These are phyloP conservation scores for Talaromyces sp. DNA, from an alignment of 2,329 filamentous ascomycete species.

Conservation along the genomic window DNA sequence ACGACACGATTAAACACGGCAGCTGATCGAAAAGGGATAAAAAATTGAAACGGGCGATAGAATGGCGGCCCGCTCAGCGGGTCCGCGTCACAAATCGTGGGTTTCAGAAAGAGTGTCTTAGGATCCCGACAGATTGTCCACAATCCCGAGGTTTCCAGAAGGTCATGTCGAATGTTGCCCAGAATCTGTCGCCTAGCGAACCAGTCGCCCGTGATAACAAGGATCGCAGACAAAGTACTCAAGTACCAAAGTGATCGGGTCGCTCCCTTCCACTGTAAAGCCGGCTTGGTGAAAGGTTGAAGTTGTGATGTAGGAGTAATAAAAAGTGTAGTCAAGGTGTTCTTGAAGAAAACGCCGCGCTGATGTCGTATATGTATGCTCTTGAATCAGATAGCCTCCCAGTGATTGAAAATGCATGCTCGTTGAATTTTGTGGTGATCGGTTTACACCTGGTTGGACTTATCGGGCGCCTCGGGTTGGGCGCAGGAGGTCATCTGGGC, in stretches of 20 bases:
- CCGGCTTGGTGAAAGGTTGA: neutral
- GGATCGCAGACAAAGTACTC: neutral
- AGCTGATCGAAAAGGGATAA: neutral
- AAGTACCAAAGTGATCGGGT: neutral
- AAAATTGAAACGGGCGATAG: constrained; percentile 3
- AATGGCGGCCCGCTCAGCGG: constrained; percentile 12
- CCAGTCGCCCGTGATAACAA: constrained; percentile 7
- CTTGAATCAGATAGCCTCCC: constrained; percentile 19
- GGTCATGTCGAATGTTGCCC: neutral
- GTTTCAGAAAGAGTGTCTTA: constrained; percentile 15
- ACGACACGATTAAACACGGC: neutral
- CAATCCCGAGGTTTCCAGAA: neutral
- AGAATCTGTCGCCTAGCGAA: neutral
- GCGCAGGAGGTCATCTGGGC: constrained; percentile 11
- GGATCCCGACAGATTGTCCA: neutral
- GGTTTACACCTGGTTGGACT: constrained; percentile 17
- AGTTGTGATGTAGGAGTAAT: neutral
- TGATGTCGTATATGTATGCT: constrained; percentile 17
- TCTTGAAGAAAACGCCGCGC: constrained; percentile 16
- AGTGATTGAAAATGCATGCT: constrained; percentile 11
- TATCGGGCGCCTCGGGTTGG: constrained; percentile 14
- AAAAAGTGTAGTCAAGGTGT: neutral
- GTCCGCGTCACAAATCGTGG: constrained; percentile 5
- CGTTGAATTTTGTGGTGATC: neutral
- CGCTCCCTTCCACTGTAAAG: neutral